Base-by-base conservation (phyloP, 768 basidiomycete genomes). In the Hortiboletus flavorubellus region DNA sequence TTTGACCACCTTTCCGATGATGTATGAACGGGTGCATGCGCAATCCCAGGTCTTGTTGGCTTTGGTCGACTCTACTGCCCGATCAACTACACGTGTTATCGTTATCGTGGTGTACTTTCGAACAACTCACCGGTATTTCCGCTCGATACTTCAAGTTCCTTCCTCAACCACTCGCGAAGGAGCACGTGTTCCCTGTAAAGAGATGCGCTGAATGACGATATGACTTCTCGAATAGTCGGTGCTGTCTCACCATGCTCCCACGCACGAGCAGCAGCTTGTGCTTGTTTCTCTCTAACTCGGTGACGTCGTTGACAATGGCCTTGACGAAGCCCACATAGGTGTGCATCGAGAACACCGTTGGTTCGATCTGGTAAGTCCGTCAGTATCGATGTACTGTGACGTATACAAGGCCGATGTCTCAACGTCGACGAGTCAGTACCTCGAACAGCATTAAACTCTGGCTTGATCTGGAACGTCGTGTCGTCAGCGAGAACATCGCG, bases 381-480 rank as follows among this genome's bases (percentile, higher is more conserved):
- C 60, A 56, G 65, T 26, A n/a, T 47, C 40, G 44, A 59, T 21
- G 2, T 21, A 2, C 21, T 21, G 21, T 21, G 21, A 21, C 21
- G 21, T 21, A 21, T 9, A 15, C 26, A 26, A 18, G 18, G 18
- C 12, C n/a, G 12, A 5, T 3, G 7, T 21, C 18, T 38, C 14
- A 34, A 6, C 2, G 6, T 41, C 14, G 8, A 29, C 15, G 21
- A 21, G 21, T 18, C 11, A 0, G 29, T 43, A 80, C 81, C 73
- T 81, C 72, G 63, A 84, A 83, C 84, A 0, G 78, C 73, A 59
- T 83, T 78, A 52, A 84, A 85, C 34, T 70, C 67, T 21, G 64
- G 74, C 60, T 82, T 80, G 7, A 81, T 56, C 83, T 84, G 37
- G 23, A 49, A 40, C 35, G 2, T 30, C 14, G 2, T 9, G 1